A percentile compares a stretch with the other conserved stretches of the same genome.
Conservation (phyloP, 2,329 filamentous ascomycete genomes). For the Talaromyces sp. region DNA sequence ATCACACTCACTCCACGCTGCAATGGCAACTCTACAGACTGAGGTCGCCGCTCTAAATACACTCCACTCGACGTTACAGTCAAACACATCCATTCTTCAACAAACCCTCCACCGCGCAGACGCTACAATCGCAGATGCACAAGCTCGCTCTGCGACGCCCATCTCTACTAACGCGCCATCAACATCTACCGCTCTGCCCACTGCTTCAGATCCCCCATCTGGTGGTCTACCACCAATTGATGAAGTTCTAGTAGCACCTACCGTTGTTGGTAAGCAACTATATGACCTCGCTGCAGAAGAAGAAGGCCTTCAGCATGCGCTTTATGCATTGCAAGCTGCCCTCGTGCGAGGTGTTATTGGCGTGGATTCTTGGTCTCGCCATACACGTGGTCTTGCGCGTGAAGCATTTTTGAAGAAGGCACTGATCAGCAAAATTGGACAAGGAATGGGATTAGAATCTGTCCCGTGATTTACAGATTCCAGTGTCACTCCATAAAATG, state of each 20-base stretch:
- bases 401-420: slow-evolving; percentile 52
- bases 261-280: slow-evolving; percentile 87
- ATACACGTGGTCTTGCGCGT: slow-evolving; percentile 50
- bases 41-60: slow-evolving; percentile 74
- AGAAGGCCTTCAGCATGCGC: slow-evolving; percentile 78
- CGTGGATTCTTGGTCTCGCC: slow-evolving; percentile 50
- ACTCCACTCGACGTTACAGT: slow-evolving; percentile 69
- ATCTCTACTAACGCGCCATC: slow-evolving; percentile 13
- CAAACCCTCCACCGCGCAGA: slow-evolving; percentile 79
- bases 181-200: slow-evolving; percentile 16
- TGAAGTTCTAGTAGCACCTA: slow-evolving; percentile 89
- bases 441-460: slow-evolving; percentile 47
- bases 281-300: slow-evolving; percentile 90
- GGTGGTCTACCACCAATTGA: slow-evolving; percentile 74
- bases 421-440: slow-evolving; percentile 49
- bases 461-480: neutral
- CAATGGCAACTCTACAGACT: slow-evolving; percentile 69
- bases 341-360: slow-evolving; percentile 50
- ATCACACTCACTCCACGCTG: slow-evolving; percentile 71
- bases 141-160: slow-evolving; percentile 51
- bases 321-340: slow-evolving; percentile 64
- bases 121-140: slow-evolving; percentile 72
- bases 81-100: slow-evolving; percentile 78
- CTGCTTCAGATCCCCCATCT: slow-evolving; percentile 35
- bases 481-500: neutral